Evolutionary conservation across 371 early-diverging fungal genomes (phyloP), one percentile per base, ranked within the genome.

Genomic region (Syncephalis plumigaleata): DNA sequence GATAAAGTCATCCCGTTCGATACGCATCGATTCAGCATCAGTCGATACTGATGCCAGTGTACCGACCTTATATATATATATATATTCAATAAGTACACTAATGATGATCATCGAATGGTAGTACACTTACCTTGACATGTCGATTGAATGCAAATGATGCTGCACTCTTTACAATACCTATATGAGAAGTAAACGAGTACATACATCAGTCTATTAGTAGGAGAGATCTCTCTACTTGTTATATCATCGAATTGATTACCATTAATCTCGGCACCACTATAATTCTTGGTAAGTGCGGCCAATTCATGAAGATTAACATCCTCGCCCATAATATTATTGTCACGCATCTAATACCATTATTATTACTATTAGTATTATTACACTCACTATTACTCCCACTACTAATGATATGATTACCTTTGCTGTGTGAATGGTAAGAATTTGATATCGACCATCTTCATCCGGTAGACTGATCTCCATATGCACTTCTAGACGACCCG

Each of bases 141-240:
- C 99, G 77, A 63, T 91, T 97, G 62, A 99, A 88, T 1, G 99
- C 95, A 73, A 88, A 99, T 0, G 98, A 97, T 16, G 88, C 83
- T 4, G 99, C 99, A 44, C 91, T 88, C 57, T 94, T 95, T 13
- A 98, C 89, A 13, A 99, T 70, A 61, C 98, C 95, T 11, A 90
- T 52, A 4, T 5, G 17, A 13, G 4, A 31, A n/a, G n/a, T n/a
- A n/a, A n/a, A n/a, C n/a, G n/a, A n/a, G n/a, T n/a, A n/a, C n/a
- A n/a, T n/a, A n/a, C n/a, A n/a, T n/a, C n/a, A n/a, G n/a, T n/a
- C n/a, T n/a, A n/a, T n/a, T n/a, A n/a, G n/a, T n/a, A n/a, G n/a
- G n/a, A n/a, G n/a, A n/a, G n/a, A n/a, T n/a, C n/a, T n/a, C n/a
- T n/a, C n/a, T n/a, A n/a, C n/a, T n/a, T n/a, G n/a, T n/a, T n/a